A percentile compares a stretch with the other conserved stretches of the same genome.
Conservation (phyloP, 1,139 yeast genomes). For the Debaryomyces sp. region DNA sequence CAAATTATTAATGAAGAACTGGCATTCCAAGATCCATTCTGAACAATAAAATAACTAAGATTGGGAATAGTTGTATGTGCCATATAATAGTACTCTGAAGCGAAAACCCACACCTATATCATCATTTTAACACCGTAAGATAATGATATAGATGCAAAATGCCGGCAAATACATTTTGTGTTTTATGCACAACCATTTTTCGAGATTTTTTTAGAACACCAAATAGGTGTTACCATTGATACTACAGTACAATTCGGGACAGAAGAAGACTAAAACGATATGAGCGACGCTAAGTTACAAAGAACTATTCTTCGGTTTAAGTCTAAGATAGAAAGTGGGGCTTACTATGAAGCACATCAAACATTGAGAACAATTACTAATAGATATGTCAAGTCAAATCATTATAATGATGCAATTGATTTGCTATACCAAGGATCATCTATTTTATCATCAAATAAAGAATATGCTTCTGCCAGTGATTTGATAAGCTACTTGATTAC, state of each 20-base stretch:
- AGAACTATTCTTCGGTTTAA: slow-evolving; percentile 68
- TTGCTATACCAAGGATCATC: slow-evolving; percentile 71
- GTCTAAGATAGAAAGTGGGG: slow-evolving; percentile 69
- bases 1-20: too few species aligned
- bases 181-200: background rate
- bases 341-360: slow-evolving; percentile 94
- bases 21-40: too few species aligned
- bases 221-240: background rate
- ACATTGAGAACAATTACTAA: slow-evolving; percentile 87
- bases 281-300: slow-evolving; percentile 50
- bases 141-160: background rate
- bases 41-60: too few species aligned
- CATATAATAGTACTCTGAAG: too few species aligned
- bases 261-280: slow-evolving; percentile 7
- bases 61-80: too few species aligned
- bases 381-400: slow-evolving; percentile 71
- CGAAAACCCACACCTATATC: too few species aligned
- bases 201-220: background rate
- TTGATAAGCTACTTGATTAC: slow-evolving; percentile 73
- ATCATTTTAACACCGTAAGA: too few species aligned
- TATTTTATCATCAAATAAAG: slow-evolving; percentile 66
- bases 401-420: slow-evolving; percentile 71
- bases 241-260: background rate
- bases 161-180: background rate
- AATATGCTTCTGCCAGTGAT: slow-evolving; percentile 82